These are phyloP conservation scores for Neurospora sp. DNA, from an alignment of 495 filamentous ascomycete genomes.

Conservation along the genomic window DNA sequence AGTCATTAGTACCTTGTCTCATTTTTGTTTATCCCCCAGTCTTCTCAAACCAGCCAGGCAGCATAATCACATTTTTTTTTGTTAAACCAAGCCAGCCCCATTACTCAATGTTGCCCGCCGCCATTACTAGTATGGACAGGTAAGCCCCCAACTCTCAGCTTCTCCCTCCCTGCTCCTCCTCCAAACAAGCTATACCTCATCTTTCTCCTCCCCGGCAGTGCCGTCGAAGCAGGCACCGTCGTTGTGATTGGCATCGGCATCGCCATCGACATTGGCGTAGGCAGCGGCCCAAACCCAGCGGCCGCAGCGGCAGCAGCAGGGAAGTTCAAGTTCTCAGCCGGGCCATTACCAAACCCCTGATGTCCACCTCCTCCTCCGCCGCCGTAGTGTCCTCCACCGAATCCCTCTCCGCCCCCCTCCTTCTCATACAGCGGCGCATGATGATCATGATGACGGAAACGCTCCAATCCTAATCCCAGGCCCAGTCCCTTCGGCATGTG, in stretches of 20 bases:
- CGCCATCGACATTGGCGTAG: neutral
- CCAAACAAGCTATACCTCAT: neutral
- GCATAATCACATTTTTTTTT: neutral
- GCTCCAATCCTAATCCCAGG: neutral
- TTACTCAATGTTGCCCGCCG: neutral
- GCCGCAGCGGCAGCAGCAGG: neutral
- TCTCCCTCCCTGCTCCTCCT: neutral
- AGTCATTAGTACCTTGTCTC: neutral
- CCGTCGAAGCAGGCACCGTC: neutral
- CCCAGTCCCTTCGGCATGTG: neutral
- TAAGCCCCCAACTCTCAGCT: neutral
- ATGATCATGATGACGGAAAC: neutral
- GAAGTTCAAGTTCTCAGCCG: neutral
- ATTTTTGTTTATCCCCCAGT: neutral
- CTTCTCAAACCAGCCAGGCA: neutral
- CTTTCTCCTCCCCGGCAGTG: neutral
- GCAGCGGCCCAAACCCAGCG: neutral
- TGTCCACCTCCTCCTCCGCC: neutral
- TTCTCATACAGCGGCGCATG: neutral
- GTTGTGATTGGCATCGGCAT: neutral
- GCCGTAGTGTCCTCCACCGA: neutral
- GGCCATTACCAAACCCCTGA: neutral
- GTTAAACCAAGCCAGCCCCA: neutral
- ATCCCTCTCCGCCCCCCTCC: neutral
- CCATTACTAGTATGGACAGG: neutral